Conservation (phyloP, 225 moss, liverwort and hornwort species). For the Pseudisothecium myosuroides region DNA sequence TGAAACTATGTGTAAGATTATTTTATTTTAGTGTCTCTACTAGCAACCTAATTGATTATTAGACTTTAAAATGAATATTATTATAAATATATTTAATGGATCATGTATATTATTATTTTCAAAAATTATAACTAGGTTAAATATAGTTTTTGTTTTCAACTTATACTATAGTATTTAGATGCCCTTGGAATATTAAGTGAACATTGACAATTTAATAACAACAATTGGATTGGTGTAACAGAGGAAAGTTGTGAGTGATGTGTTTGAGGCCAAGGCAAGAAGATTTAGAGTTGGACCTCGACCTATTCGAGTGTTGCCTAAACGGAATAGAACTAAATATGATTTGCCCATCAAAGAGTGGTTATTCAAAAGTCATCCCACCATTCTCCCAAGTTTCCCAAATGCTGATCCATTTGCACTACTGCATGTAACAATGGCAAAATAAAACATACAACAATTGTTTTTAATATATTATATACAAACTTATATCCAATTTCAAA, state of each 20-base stretch:
- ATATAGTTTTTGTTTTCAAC: background rate
- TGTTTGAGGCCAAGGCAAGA: background rate
- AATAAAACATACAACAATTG: background rate
- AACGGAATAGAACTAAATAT: background rate
- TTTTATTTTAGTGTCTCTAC: no score
- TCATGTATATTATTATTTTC: accelerated
- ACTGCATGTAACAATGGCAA: background rate
- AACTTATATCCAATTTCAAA: background rate
- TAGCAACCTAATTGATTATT: background rate
- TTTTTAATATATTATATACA: background rate
- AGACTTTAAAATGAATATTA: background rate
- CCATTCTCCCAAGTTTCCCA: background rate
- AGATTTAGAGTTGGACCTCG: constrained; percentile 1
- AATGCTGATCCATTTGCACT: constrained; percentile 5
- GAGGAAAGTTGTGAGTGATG: background rate
- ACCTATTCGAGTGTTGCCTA: constrained; percentile 10
- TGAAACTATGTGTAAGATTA: background rate
- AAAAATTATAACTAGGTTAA: accelerated
- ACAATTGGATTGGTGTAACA: background rate
- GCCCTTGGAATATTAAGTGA: background rate
- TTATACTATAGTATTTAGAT: background rate
- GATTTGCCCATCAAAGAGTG: constrained; percentile 24
- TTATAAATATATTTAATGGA: background rate
- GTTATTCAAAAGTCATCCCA: constrained; percentile 9
- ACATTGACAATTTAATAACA: background rate